These are phyloP conservation scores for Letharia lupina DNA, from an alignment of 495 filamentous ascomycete species.

Conservation along the genomic window DNA sequence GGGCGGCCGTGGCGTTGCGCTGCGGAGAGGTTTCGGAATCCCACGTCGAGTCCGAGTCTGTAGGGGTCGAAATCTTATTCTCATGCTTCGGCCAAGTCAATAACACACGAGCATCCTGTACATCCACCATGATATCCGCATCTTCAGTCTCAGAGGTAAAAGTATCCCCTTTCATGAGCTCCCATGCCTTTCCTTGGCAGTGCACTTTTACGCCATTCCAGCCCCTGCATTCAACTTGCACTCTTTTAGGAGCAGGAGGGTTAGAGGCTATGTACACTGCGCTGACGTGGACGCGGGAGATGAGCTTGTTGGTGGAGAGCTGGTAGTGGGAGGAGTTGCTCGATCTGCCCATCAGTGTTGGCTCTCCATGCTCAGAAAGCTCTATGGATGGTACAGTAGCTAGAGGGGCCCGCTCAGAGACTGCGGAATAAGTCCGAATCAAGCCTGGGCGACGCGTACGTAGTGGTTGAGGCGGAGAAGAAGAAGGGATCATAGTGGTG, in stretches of 20 bases:
- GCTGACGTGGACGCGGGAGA: conserved; percentile 87
- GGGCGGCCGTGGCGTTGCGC: conserved; percentile 32
- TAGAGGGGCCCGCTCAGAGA: conserved; percentile 78
- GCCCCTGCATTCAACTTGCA: conserved; percentile 82
- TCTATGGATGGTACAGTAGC: conserved; percentile 70
- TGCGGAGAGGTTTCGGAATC: conserved; percentile 45
- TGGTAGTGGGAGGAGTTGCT: conserved; percentile 89
- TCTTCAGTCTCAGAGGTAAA: conserved; percentile 86
- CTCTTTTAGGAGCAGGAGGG: conserved; percentile 54
- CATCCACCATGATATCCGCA: conserved; percentile 90
- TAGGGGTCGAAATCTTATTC: conserved; percentile 51
- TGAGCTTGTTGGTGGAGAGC: conserved; percentile 78
- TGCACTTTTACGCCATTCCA: conserved; percentile 96
- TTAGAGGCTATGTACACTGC: conserved; percentile 68
- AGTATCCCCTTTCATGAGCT: conserved; percentile 76
- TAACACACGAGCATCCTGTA: conserved; percentile 83
- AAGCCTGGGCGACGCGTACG: conserved; percentile 46
- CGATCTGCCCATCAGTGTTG: conserved; percentile 78
- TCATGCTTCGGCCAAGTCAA: conserved; percentile 72
- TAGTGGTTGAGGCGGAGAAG: conserved; percentile 60
- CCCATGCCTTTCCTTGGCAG: conserved; percentile 80
- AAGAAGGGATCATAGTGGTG: conserved; percentile 82
- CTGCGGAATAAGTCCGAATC: conserved; percentile 54
- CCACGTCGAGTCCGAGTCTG: conserved; percentile 60
- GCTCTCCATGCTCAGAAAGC: conserved; percentile 74